Base-by-base conservation (phyloP, 306 rosid species). In the Quercus mongolica region DNA sequence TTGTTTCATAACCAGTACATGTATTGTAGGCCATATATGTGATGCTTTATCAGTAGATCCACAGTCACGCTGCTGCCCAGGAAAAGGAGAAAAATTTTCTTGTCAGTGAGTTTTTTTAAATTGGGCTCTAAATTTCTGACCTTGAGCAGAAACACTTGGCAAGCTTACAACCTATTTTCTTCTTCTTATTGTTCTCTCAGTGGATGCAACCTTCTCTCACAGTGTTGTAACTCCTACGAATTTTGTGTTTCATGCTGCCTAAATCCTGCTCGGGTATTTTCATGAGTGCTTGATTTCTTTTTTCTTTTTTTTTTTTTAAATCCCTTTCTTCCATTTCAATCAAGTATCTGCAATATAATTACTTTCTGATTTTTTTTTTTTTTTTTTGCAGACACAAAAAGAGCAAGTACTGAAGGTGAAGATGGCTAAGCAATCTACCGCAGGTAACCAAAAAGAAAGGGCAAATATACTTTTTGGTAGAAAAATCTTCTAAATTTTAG, bases 231-330 rank as follows among this genome's bases (percentile, higher is more conserved):
- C 81, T 92, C 99, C 58, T 94, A 92, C 12, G 99, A 94, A 77
- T 92, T 86, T 56, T 94, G 99, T 79, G 97, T 94, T 90, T 92
- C 99, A 26, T 94, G 99, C 89, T 94, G 99, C 87, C 86, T 87
- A 80, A 86, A 86, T 85, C 99, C 99, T 58, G 83, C 88, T 23
- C 23, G 52, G 95, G 99, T 91, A 89, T 81, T 78, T 68, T 78
- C 55, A 82, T 71, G n/a, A 61, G 17, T 77, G 62, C 23, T 74
- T 21, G 1, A 23, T 41, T 58, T 58, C 57, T 12, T 10, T 54
- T n/a, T n/a, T n/a, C n/a, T n/a, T n/a, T n/a, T n/a, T n/a, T n/a
- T n/a, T n/a, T n/a, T 73, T 41, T 8, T 10, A 28, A 55, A 63
- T 7, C 20, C 74, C 35, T 65, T 52, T 52, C 14, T 68, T 84